A percentile compares a stretch with the other conserved stretches of the same genome.
Conservation (phyloP, 2,329 filamentous ascomycete species). For the Cladosporium sp. region DNA sequence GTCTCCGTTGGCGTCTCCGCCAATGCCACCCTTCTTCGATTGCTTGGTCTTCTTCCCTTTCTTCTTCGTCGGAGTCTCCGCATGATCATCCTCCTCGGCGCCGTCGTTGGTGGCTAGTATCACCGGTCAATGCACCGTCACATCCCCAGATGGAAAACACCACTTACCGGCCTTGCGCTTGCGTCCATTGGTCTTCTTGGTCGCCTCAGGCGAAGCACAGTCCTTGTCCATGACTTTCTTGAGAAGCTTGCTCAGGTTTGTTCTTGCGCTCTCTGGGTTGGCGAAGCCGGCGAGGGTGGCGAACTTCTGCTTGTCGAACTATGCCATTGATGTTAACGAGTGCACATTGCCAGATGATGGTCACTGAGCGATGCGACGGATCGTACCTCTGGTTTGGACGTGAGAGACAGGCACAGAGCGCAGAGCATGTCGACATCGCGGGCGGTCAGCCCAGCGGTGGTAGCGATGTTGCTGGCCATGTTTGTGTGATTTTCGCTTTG, state of each 20-base stretch:
- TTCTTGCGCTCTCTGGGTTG: not conserved
- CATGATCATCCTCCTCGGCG: not conserved
- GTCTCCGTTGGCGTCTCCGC: not conserved
- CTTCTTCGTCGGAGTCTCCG: not conserved
- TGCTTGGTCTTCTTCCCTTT: not conserved
- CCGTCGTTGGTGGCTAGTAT: not conserved
- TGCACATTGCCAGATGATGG: not conserved
- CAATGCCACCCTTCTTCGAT: not conserved
- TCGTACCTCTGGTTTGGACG: conserved; percentile 3
- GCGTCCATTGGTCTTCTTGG: not conserved
- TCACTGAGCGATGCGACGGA: not conserved
- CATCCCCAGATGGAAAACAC: not conserved
- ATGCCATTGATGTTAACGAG: not conserved
- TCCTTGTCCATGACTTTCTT: conserved; percentile 1
- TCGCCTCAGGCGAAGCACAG: not conserved
- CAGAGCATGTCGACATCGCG: conserved; percentile 8
- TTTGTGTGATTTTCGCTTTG: not conserved
- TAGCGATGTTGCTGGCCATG: not conserved
- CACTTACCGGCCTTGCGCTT: conserved; percentile 10
- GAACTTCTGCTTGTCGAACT: conserved; percentile 9
- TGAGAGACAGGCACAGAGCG: not conserved
- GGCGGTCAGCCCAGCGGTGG: not conserved
- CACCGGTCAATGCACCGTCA: not conserved
- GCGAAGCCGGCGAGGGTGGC: conserved; percentile 2
- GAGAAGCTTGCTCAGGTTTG: not conserved